These are phyloP conservation scores for Cubamyces lactineus DNA, from an alignment of 768 basidiomycete genomes.

Conservation along the genomic window DNA sequence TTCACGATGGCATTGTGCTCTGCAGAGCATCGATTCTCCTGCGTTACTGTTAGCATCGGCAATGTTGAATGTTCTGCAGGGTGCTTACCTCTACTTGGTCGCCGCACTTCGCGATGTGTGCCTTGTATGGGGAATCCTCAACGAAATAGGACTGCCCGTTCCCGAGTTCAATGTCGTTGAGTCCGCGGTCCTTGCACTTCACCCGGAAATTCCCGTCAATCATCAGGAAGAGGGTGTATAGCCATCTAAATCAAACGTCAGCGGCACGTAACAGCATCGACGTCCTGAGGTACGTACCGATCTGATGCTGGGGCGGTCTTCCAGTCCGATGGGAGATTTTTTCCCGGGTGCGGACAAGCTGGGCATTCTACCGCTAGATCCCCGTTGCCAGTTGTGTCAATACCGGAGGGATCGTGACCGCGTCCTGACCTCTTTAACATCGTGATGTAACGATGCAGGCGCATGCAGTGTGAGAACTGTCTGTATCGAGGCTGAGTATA, in stretches of 20 bases:
- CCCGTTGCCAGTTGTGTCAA: slow-evolving; percentile 12
- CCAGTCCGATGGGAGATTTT: slow-evolving; percentile 29
- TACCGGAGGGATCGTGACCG: slow-evolving; percentile 26
- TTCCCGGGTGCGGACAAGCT: slow-evolving; percentile 30
- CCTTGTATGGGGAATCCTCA: not conserved
- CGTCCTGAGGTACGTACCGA: too few relatives aligned
- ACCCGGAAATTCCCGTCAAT: too few relatives aligned
- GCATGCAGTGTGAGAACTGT: slow-evolving; percentile 18
- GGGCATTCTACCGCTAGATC: slow-evolving; percentile 28
- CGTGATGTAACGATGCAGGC: slow-evolving; percentile 27
- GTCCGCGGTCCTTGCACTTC: too few relatives aligned
- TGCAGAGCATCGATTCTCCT: slow-evolving; percentile 1
- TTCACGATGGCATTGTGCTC: slow-evolving; percentile 23
- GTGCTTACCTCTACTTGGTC: slow-evolving; percentile 29
- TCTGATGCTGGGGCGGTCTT: slow-evolving; percentile 11
- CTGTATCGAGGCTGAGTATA: slow-evolving; percentile 22
- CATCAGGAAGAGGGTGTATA: too few relatives aligned
- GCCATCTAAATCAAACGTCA: too few relatives aligned
- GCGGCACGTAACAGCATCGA: too few relatives aligned
- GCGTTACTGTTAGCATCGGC: not conserved
- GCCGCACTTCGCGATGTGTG: slow-evolving; percentile 13
- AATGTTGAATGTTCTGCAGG: not conserved
- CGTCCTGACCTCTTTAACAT: slow-evolving; percentile 27
- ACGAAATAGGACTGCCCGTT: too few relatives aligned
- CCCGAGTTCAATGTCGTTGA: too few relatives aligned